A percentile compares a stretch with the other conserved stretches of the same genome.
phyloP scores from a whole-genome alignment of 495 filamentous ascomycete genomes.

The Cudoniella acicularis region DNA sequence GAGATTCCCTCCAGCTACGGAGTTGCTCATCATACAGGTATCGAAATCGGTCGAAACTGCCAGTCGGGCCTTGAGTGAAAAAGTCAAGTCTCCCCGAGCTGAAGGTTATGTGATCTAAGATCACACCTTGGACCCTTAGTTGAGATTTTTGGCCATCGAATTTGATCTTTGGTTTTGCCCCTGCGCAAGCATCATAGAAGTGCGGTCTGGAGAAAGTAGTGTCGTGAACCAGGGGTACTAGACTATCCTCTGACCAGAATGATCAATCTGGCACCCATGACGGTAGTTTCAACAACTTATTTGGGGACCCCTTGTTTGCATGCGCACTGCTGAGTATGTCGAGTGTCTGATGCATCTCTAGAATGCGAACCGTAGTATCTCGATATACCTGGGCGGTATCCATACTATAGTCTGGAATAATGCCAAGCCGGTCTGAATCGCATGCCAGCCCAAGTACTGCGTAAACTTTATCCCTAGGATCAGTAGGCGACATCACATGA shows the following conservation, averaged over 20 bases:
- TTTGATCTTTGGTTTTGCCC: slow-evolving; percentile 2
- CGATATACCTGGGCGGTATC: no score
- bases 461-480: no score
- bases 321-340: no score
- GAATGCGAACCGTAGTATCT: no score
- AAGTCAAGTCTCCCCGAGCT: slow-evolving; percentile 2
- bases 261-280: not conserved
- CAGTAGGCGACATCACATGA: no score
- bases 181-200: slow-evolving; percentile 1
- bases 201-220: not conserved
- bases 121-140: not conserved
- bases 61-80: not conserved
- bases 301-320: not conserved
- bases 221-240: not conserved
- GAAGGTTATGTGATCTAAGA: slow-evolving; percentile 2
- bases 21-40: not conserved
- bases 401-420: no score
- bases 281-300: not conserved
- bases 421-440: no score
- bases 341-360: no score
- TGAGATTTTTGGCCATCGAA: not conserved
- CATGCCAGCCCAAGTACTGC: no score
- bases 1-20: slow-evolving; percentile 2
- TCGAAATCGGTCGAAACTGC: not conserved
- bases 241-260: slow-evolving; percentile 1